Evolutionary conservation across 805 yeast genomes (phyloP), one percentile per base, ranked within the genome.

Genomic region (Candida yuanshanica): DNA sequence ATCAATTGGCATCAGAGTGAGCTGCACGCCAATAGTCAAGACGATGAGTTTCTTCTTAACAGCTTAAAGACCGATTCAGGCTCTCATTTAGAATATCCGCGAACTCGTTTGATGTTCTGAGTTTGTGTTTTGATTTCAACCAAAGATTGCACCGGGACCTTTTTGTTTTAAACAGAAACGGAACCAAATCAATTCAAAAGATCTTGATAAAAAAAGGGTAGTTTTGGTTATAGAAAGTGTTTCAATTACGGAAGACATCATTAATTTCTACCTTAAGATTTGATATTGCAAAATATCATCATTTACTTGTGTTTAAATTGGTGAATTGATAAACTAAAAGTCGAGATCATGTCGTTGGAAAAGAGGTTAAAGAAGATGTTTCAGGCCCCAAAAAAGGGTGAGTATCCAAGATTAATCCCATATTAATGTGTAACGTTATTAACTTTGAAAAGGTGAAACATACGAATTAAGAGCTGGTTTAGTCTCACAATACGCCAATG

Each of bases 401-500:
- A 27, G 31, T 27, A 27, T 14, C 31, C 12, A 24, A n/a, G 14
- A 16, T 4, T 7, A n/a, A 7, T 26, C 4, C 14, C 6, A 16
- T 26, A 5, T 4, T 13, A 3, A 6, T 14, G 7, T 14, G 18
- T 7, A 14, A 10, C 7, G 50, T 77, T 79, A 56, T 74, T 75
- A 47, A 62, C 74, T 20, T 20, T 68, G 70, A 35, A 76, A 76
- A 55, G 83, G 89, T 38, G 95, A 93, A 64, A 79, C 95, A n/a
- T 86, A 76, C 53, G 99, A 93, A 64, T 75, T 93, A 54, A 79
- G 90, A 51, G 78, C 78, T 25, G 98, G 97, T 1, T 72, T 93
- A 40, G 97, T 90, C 5, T 88, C 96, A 8, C 97, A 88, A 65
- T 93, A 87, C 64, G 95, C 96, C 20, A 82, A 78, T 50, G 98